These are phyloP conservation scores for Capsicum rhomboideum DNA, from an alignment of 257 asterid genomes.

Conservation along the genomic window DNA sequence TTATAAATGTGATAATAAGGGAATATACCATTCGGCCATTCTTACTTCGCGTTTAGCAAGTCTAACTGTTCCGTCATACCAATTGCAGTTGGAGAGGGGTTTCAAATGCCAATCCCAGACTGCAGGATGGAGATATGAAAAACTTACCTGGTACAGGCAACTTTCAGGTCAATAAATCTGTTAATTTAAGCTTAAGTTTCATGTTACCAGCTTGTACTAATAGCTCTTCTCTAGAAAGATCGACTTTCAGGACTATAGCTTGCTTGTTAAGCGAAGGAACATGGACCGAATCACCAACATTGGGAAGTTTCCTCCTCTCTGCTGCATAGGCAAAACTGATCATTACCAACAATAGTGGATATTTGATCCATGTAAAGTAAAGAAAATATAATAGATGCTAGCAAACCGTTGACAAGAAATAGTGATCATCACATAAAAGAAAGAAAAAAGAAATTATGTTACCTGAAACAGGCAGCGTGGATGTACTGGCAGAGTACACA, in stretches of 20 bases:
- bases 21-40: background rate
- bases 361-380: background rate
- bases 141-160: background rate
- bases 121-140: background rate
- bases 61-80: background rate
- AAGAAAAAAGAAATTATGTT: background rate
- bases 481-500: slow-evolving; percentile 10
- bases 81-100: background rate
- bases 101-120: background rate
- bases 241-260: slow-evolving; percentile 62
- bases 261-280: slow-evolving; percentile 65
- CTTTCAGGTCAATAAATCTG: slow-evolving; percentile 35
- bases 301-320: slow-evolving; percentile 47
- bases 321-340: slow-evolving; percentile 10
- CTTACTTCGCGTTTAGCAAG: background rate
- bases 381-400: background rate
- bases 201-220: slow-evolving; percentile 77
- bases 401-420: background rate
- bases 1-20: background rate
- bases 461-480: slow-evolving; percentile 43
- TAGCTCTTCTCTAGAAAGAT: slow-evolving; percentile 55
- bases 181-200: slow-evolving; percentile 68
- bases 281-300: slow-evolving; percentile 72
- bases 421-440: background rate
- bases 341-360: background rate